Evolutionary conservation across 2,329 filamentous ascomycete genomes (phyloP), one percentile per base, ranked within the genome.

Genomic region (Alternaria gansuensis): DNA sequence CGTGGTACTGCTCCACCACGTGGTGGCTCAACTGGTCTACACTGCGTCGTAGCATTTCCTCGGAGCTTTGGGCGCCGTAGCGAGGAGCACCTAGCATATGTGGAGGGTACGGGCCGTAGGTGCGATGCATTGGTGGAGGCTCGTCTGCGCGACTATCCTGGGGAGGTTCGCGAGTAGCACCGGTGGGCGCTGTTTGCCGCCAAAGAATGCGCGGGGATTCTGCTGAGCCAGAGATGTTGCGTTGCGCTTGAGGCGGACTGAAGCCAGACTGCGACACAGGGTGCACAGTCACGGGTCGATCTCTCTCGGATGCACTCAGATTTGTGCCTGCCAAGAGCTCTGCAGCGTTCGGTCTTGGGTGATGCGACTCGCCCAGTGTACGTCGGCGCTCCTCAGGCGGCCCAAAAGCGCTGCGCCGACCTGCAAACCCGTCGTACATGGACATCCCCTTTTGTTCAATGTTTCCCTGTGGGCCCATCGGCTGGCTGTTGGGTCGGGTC

Each of bases 401-500:
- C 5, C 73, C 73, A 51, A 73, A 74, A 7, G 50, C 60, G 11
- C 65, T 51, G 48, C 75, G 71, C 39, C 75, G 68, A 5, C 68
- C 66, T 34, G 65, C 67, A 9, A 67, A 49, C 13, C 58, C 53
- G 57, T 74, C 73, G 53, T 75, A 75, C 6, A 49, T 26, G 5
- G 63, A 41, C 50, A 63, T 66, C 6, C 60, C 46, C 1, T 75
- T 72, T 21, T 68, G 69, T 21, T 71, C 72, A 3, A 57, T 57
- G 33, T 66, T 60, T 26, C 66, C 71, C 39, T 64, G 66, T 31
- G 66, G 70, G 7, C 69, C 75, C 28, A 62, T 73, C 2, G 78
- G 78, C 53, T 80, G 77, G 54, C 78, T 80, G 51, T 75, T 79
- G 13, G 78, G 78, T 26, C 78, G 72, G 21, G 77, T 75, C 6